Evolutionary conservation across 2,329 filamentous ascomycete genomes (phyloP), one percentile per base, ranked within the genome.

Genomic region (Penicillium sp.): DNA sequence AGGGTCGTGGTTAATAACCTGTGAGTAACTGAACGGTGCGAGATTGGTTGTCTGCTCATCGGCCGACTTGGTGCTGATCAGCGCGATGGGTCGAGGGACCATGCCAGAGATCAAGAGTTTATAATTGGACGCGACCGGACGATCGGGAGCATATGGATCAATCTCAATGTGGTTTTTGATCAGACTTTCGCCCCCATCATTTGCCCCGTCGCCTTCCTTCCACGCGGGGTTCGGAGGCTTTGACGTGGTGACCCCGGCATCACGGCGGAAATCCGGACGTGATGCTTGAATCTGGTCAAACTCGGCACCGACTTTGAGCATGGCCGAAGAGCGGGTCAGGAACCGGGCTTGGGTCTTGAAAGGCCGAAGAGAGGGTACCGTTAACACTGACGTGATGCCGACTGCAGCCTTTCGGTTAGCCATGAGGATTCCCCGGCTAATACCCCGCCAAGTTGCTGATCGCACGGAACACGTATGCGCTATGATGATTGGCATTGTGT

Each of bases 41-140:
- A 95, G 73, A 65, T 95, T 96, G 11, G 77, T 78, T 17, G 67
- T 71, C 22, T 55, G 64, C 14, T 84, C 85, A 54, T 88, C 82
- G 26, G 67, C 67, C 2, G 69, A 73, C 23, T 70, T 60, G 1
- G 79, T 82, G 33, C 71, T 74, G 10, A 80, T 63, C 46, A 82
- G 79, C 1, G 77, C 78, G 30, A 95, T 82, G 9, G 90, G 90
- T 9, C 90, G 78, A 1, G 90, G 90, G 11, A 88, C 75, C 50
- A 95, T 78, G 47, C 79, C 80, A 12, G 80, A 85, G 63, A 95
- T 94, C 44, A 95, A 72, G 10, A 95, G 76, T 67, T 94, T 95
- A 76, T 96, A 95, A 73, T 95, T 95, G 67, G 76, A 79, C 1
- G 71, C 67, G 0, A 77, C 66, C 0, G 79, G 74, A 0, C 89